Percentiles rank a stretch among this genome's conserved stretches.
Conservation (phyloP, 768 basidiomycete genomes). For the Amanita molliuscula region DNA sequence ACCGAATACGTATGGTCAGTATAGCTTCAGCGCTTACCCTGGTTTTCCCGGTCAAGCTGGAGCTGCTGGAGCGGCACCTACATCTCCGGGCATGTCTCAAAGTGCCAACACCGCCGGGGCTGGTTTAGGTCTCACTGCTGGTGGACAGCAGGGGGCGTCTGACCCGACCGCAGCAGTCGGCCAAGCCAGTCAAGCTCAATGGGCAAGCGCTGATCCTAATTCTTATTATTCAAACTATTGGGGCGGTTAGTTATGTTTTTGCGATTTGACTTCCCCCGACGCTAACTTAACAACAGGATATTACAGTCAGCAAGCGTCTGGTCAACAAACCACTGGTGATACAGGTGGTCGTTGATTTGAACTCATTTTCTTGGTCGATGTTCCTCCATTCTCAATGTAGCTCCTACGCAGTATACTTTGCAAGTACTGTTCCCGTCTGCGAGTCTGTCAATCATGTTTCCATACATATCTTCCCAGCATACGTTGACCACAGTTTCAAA, state of each 20-base stretch:
- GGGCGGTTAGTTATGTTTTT: conserved; percentile 48
- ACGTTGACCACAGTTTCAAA: background rate
- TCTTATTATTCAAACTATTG: conserved; percentile 77
- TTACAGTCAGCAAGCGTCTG: conserved; percentile 65
- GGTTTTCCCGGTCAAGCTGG: conserved; percentile 56
- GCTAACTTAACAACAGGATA: conserved; percentile 41
- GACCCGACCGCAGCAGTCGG: conserved; percentile 43
- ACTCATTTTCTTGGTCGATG: conserved; percentile 11
- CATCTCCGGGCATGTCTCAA: conserved; percentile 51
- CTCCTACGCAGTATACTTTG: conserved; percentile 1
- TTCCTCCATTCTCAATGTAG: conserved; percentile 7
- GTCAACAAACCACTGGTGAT: conserved; percentile 50
- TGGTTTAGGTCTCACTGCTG: conserved; percentile 45
- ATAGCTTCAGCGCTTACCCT: conserved; percentile 66
- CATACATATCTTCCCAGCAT: background rate
- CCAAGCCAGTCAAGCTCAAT: conserved; percentile 62
- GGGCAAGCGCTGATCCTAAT: conserved; percentile 64
- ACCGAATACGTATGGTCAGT: conserved; percentile 68
- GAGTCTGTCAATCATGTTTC: background rate
- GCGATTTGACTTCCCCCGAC: conserved; percentile 10
- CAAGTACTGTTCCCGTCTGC: background rate
- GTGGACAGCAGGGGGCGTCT: conserved; percentile 44
- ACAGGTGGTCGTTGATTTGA: conserved; percentile 37
- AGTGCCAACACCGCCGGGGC: conserved; percentile 43
- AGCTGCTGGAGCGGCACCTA: conserved; percentile 36